Percentiles rank a stretch among this genome's conserved stretches.
Conservation (phyloP, 2,329 filamentous ascomycete species). For the Cyphellophora europaea region DNA sequence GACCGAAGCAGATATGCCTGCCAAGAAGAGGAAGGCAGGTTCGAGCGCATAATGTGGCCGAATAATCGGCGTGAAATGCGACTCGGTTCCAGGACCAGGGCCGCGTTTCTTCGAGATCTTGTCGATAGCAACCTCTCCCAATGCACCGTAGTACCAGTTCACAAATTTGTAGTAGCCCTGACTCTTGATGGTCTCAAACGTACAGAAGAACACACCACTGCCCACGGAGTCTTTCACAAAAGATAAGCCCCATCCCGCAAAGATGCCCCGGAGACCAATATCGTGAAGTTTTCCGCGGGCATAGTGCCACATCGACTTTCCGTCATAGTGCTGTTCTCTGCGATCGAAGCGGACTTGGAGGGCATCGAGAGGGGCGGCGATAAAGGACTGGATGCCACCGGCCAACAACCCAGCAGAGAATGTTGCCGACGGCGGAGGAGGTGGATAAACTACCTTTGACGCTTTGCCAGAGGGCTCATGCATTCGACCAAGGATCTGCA, state of each 20-base stretch:
- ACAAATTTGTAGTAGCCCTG: constrained; percentile 55
- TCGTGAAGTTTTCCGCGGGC: constrained; percentile 46
- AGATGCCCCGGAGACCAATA: constrained; percentile 52
- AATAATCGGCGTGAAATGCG: constrained; percentile 30
- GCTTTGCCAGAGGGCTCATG: constrained; percentile 49
- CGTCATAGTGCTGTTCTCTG: constrained; percentile 30
- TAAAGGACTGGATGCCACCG: constrained; percentile 49
- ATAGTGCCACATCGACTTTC: constrained; percentile 58
- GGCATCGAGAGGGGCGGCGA: constrained; percentile 56
- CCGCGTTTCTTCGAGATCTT: constrained; percentile 17
- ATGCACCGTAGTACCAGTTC: constrained; percentile 45
- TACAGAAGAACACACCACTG: constrained; percentile 52
- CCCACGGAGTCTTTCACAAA: constrained; percentile 53
- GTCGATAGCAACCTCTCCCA: constrained; percentile 22
- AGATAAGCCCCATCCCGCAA: constrained; percentile 52
- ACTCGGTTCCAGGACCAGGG: constrained; percentile 3
- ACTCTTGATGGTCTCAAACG: constrained; percentile 55
- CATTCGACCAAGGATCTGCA: constrained; percentile 48
- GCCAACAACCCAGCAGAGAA: constrained; percentile 52
- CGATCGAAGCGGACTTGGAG: constrained; percentile 53
- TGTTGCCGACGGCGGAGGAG: constrained; percentile 42
- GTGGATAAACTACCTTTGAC: constrained; percentile 51
- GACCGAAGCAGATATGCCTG: constrained; percentile 49
- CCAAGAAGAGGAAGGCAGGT: constrained; percentile 50
- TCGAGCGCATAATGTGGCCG: constrained; percentile 55